Evolutionary conservation across 2,329 filamentous ascomycete genomes (phyloP).

Genomic region (Beauveria varroae): DNA sequence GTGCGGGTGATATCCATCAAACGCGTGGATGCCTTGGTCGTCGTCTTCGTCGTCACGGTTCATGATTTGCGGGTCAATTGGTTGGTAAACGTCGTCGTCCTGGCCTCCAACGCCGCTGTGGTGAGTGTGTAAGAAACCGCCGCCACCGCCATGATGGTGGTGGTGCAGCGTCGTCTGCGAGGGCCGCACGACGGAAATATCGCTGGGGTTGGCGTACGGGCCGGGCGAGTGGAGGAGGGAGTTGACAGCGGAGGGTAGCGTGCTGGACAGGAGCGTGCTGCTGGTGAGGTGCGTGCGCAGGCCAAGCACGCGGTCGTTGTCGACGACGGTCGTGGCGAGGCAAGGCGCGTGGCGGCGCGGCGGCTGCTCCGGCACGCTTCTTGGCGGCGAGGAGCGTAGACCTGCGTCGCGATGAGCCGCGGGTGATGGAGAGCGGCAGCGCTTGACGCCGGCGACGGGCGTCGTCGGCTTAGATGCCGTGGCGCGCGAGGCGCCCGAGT

Average conservation of each 20-base stretch:
- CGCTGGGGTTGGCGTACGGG: conserved; percentile 40
- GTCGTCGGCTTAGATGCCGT: conserved; percentile 22
- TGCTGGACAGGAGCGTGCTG: conserved; percentile 7
- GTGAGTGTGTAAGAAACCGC: conserved; percentile 16
- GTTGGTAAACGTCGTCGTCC: conserved; percentile 36
- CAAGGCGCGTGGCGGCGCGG: background rate
- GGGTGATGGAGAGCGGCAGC: background rate
- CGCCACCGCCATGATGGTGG: conserved; percentile 13
- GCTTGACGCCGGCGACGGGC: conserved; percentile 16
- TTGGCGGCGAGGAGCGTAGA: background rate
- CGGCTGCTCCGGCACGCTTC: background rate
- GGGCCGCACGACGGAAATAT: conserved; percentile 37
- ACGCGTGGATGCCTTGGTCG: conserved; percentile 20
- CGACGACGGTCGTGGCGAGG: background rate
- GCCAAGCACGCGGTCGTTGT: conserved; percentile 12
- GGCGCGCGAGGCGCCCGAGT: background rate
- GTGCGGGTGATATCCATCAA: conserved; percentile 35
- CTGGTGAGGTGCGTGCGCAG: conserved; percentile 13
- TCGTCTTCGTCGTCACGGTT: conserved; percentile 30
- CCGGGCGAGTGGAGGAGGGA: conserved; percentile 18
- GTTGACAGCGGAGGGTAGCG: background rate
- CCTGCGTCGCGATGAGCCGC: background rate
- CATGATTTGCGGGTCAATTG: conserved; percentile 55
- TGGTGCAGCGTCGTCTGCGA: conserved; percentile 28
- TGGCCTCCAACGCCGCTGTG: conserved; percentile 26